Evolutionary conservation across 495 filamentous ascomycete species (phyloP).

Genomic region (Trichoderma orchidacearum): DNA sequence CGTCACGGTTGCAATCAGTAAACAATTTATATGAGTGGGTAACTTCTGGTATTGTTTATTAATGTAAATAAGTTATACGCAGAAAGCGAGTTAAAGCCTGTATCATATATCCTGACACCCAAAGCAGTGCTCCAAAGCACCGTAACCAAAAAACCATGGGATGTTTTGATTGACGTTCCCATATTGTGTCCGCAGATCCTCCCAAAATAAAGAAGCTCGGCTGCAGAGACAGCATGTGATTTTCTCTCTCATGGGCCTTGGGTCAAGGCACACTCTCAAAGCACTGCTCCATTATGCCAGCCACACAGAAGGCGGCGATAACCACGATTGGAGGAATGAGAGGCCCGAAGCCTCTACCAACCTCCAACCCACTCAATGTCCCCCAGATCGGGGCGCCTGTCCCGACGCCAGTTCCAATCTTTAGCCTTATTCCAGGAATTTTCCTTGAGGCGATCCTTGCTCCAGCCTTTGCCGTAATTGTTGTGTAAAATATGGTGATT

Average conservation of each 20-base stretch:
- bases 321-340: slow-evolving; percentile 37
- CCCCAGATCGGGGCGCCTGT: slow-evolving; percentile 50
- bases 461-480: slow-evolving; percentile 14
- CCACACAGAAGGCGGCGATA: slow-evolving; percentile 19
- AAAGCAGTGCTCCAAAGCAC: slow-evolving; percentile 1
- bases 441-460: slow-evolving; percentile 32
- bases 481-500: slow-evolving; percentile 7
- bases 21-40: slow-evolving; percentile 27
- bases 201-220: too few species aligned
- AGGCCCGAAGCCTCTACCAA: slow-evolving; percentile 50
- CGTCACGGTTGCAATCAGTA: neutral
- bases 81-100: slow-evolving; percentile 38
- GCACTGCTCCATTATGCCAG: neutral
- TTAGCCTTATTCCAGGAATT: slow-evolving; percentile 33
- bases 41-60: slow-evolving; percentile 41
- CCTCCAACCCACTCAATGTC: slow-evolving; percentile 85
- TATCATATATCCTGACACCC: slow-evolving; percentile 13
- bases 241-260: neutral
- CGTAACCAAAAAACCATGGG: slow-evolving; percentile 4
- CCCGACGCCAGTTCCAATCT: slow-evolving; percentile 54
- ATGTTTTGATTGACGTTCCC: too few species aligned
- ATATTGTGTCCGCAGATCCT: too few species aligned
- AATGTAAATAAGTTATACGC: slow-evolving; percentile 34
- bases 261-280: neutral
- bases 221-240: too few species aligned